Evolutionary conservation across 768 basidiomycete genomes (phyloP).

Genomic region (Agrocybe praecox): DNA sequence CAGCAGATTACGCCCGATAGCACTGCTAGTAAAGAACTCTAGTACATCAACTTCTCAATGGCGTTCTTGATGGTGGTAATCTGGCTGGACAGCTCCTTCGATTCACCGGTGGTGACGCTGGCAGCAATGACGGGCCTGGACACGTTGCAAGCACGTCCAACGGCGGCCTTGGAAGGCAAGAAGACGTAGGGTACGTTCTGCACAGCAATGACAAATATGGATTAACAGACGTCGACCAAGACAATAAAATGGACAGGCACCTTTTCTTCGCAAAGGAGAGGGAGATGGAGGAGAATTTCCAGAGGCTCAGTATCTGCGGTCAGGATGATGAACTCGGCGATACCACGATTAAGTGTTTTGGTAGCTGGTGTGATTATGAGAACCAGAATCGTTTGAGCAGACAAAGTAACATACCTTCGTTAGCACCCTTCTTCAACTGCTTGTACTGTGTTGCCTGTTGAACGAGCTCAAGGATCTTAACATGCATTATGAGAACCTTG

Average conservation of each 20-base stretch:
- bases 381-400: neutral
- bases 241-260: slow-evolving; percentile 35
- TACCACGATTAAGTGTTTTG: slow-evolving; percentile 97
- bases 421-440: slow-evolving; percentile 98
- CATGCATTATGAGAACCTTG: neutral
- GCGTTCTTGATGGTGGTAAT: slow-evolving; percentile 84
- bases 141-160: slow-evolving; percentile 96
- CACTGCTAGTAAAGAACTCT: slow-evolving; percentile 9
- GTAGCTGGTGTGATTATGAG: slow-evolving; percentile 60
- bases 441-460: slow-evolving; percentile 98
- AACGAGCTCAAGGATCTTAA: slow-evolving; percentile 91
- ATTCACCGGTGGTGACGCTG: slow-evolving; percentile 96
- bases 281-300: slow-evolving; percentile 96
- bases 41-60: slow-evolving; percentile 70
- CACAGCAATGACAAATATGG: slow-evolving; percentile 7
- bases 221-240: neutral
- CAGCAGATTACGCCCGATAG: neutral
- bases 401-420: slow-evolving; percentile 70
- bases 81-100: slow-evolving; percentile 86
- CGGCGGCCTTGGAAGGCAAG: slow-evolving; percentile 91
- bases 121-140: slow-evolving; percentile 94
- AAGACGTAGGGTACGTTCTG: slow-evolving; percentile 97
- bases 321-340: slow-evolving; percentile 96
- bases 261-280: slow-evolving; percentile 98
- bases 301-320: slow-evolving; percentile 97